Evolutionary conservation across 805 yeast genomes (phyloP).

Genomic region (Priceomyces haplophilus): DNA sequence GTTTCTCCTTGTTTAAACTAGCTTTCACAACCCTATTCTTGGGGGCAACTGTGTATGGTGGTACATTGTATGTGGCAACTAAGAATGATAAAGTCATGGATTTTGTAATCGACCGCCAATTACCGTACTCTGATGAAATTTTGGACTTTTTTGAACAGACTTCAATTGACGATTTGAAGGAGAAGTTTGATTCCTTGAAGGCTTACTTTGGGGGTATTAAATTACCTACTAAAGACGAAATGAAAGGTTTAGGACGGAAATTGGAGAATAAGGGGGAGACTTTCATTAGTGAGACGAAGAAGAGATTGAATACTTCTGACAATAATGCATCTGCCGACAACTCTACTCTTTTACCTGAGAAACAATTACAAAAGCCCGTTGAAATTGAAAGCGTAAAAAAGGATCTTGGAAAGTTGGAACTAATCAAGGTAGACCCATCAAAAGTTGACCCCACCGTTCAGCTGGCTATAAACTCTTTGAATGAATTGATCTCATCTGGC

Average conservation of each 20-base stretch:
- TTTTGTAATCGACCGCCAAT: constrained; percentile 41
- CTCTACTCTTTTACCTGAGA: constrained; percentile 29
- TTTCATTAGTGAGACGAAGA: constrained; percentile 35
- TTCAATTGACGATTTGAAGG: constrained; percentile 29
- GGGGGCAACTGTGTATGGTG: constrained; percentile 34
- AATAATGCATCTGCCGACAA: constrained; percentile 5
- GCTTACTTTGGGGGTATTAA: constrained; percentile 18
- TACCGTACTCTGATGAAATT: constrained; percentile 42
- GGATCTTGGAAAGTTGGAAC: constrained; percentile 31
- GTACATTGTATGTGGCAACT: constrained; percentile 39
- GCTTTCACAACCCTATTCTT: constrained; percentile 27
- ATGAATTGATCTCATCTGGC: constrained; percentile 34
- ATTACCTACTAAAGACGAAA: constrained; percentile 30
- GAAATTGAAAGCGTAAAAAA: constrained; percentile 33
- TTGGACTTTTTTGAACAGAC: constrained; percentile 38
- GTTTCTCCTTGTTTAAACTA: constrained; percentile 28
- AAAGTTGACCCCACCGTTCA: constrained; percentile 33
- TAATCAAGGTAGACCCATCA: constrained; percentile 24
- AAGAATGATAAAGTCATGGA: constrained; percentile 44
- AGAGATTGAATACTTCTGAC: constrained; percentile 21
- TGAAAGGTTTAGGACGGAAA: constrained; percentile 31
- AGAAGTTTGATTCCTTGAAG: constrained; percentile 15
- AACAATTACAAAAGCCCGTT: constrained; percentile 41
- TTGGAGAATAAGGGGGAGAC: constrained; percentile 33
- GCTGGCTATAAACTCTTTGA: constrained; percentile 36